phyloP scores from a whole-genome alignment of 202 grass and related monocot species.

The Digitaria exilis region DNA sequence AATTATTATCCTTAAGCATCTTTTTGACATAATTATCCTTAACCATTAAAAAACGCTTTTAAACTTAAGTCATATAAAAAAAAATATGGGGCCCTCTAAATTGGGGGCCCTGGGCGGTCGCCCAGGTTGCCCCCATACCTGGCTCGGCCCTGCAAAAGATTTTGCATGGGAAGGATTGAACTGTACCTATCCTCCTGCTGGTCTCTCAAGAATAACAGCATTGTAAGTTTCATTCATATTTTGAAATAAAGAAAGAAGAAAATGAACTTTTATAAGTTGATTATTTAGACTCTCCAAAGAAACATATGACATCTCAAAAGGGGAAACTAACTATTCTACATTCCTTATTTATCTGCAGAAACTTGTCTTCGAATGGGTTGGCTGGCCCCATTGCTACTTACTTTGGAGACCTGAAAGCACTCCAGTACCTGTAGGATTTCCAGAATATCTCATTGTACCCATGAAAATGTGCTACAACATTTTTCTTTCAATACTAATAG shows the following conservation, averaged over 20 bases:
- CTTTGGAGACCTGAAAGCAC: slow-evolving; percentile 42
- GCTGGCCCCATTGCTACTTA: slow-evolving; percentile 32
- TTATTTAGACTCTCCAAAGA: background rate
- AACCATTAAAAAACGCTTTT: too few relatives aligned
- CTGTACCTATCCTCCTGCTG: slow-evolving; percentile 40
- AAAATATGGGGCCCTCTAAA: too few relatives aligned
- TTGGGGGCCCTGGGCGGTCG: too few relatives aligned
- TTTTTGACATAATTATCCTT: too few relatives aligned
- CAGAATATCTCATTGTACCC: background rate
- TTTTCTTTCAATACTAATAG: slow-evolving; percentile 8
- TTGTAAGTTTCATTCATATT: slow-evolving; percentile 35
- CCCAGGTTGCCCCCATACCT: too few relatives aligned
- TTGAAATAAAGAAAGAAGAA: slow-evolving; percentile 15
- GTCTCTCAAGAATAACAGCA: slow-evolving; percentile 32
- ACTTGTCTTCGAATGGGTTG: slow-evolving; percentile 40
- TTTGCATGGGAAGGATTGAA: slow-evolving; percentile 53
- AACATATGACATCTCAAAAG: background rate
- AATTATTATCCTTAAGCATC: too few relatives aligned
- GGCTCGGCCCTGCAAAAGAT: too few relatives aligned
- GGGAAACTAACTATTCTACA: background rate
- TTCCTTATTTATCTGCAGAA: slow-evolving; percentile 22
- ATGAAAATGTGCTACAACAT: background rate
- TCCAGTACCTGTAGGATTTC: slow-evolving; percentile 56
- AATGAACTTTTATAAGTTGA: background rate
- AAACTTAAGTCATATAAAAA: too few relatives aligned